Base-by-base conservation (phyloP, 352 stramenopile species). In the Globisporangium splendens region DNA sequence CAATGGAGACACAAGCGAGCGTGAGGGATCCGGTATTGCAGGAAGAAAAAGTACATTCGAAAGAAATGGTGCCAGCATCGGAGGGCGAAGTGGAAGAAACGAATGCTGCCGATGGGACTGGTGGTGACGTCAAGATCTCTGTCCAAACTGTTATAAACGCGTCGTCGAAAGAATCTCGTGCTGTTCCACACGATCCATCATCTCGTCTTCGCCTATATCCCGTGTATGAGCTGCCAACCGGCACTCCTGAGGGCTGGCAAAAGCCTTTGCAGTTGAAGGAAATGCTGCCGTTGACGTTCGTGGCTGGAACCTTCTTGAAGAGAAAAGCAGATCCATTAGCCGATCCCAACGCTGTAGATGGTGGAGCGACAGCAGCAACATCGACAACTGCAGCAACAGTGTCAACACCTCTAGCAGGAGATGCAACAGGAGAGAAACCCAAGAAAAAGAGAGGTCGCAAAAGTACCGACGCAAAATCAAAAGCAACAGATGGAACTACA, bases 251-350 rank as follows among this genome's bases (percentile, higher is more conserved):
- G 18, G 65, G 58, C 7, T 86, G 73, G 77, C 54, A 72, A 50
- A 64, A 70, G 43, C 65, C 73, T 1, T 86, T 88, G 12, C 50
- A 69, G 15, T 46, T 69, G 44, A 76, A 79, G 63, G 49, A 70
- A 3, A 73, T 67, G 15, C 53, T 85, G 12, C 75, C 79, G 10
- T 60, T 87, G 14, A 74, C 70, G 8, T 88, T 84, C 53, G 71
- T 83, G 5, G 79, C 79, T 1, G 77, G 78, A 14, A 82, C 77
- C 41, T 88, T 89, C 51, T 56, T 89, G 22, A 72, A 69, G 53
- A 66, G 69, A 49, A 80, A 83, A 31, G 35, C 64, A 12, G 46
- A n/a, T 10, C 17, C 22, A 21, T 6, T 21, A 50, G 50, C 14
- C 28, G 50, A 31, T 42, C 31, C 50, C 12, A n/a, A 44, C 17